A percentile compares a stretch with the other conserved stretches of the same genome.
Evolutionary conservation across 2,329 filamentous ascomycete genomes (phyloP).

Genomic region (Pseudopyricularia cyperi): DNA sequence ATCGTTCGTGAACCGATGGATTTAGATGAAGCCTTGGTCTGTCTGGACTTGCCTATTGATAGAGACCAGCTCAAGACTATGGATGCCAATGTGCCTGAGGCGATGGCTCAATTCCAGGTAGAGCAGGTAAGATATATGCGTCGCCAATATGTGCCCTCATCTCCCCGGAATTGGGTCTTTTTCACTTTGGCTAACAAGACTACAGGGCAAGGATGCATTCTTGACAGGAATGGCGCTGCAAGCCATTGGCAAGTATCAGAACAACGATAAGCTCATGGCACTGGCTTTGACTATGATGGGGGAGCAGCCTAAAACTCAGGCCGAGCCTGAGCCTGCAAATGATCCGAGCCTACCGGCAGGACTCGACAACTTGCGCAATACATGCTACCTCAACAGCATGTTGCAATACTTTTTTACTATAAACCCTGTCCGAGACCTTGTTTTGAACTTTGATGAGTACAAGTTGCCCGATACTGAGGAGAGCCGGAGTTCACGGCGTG

Average conservation of each 20-base stretch:
- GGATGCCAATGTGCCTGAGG: not conserved
- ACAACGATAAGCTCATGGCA: not conserved
- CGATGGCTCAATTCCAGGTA: not conserved
- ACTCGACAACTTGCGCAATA: conserved; percentile 88
- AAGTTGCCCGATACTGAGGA: conserved; percentile 55
- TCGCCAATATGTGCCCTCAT: not conserved
- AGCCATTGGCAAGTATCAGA: not conserved
- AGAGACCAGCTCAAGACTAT: not conserved
- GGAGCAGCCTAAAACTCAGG: not conserved
- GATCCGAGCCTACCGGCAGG: conserved; percentile 60
- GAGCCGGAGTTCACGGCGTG: conserved; percentile 37
- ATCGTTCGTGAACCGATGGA: conserved; percentile 7
- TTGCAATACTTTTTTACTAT: conserved; percentile 92
- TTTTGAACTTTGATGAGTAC: conserved; percentile 61
- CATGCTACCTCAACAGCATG: conserved; percentile 94
- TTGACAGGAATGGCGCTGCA: conserved; percentile 3
- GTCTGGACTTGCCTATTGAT: conserved; percentile 11
- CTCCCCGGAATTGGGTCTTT: not conserved
- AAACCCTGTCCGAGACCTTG: conserved; percentile 64
- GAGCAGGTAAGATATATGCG: not conserved
- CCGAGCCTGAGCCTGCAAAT: conserved; percentile 13
- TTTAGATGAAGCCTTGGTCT: conserved; percentile 25
- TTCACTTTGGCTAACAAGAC: not conserved
- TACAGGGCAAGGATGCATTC: conserved; percentile 1
- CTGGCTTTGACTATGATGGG: not conserved